Evolutionary conservation across 805 yeast species (phyloP).

Genomic region (Pichia occidentalis): DNA sequence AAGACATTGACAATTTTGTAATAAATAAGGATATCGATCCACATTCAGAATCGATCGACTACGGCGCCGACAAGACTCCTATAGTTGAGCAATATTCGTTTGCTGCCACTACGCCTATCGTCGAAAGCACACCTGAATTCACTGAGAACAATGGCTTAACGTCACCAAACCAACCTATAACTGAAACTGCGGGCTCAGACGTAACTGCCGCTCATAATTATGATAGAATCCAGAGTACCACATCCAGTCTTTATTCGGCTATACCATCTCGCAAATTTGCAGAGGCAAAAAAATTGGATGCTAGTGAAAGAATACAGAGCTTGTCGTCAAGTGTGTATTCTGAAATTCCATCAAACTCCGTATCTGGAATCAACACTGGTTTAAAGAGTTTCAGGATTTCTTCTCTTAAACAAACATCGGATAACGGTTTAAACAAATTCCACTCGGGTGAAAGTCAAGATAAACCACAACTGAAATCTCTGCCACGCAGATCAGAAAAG

Average conservation of each 20-base stretch:
- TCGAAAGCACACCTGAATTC: constrained; percentile 3
- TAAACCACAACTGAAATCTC: not conserved
- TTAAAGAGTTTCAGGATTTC: constrained; percentile 10
- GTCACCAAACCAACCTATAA: constrained; percentile 2
- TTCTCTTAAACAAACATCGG: constrained; percentile 3
- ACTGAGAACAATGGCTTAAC: constrained; percentile 1
- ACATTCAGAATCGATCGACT: not conserved
- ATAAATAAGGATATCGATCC: not conserved
- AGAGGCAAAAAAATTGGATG: no score
- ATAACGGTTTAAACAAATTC: constrained; percentile 4
- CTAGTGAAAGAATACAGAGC: no score
- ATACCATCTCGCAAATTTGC: no score
- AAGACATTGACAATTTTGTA: constrained; percentile 2
- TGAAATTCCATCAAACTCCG: constrained; percentile 3
- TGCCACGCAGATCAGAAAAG: no score
- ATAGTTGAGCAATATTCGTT: constrained; percentile 3
- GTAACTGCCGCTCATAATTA: constrained; percentile 1
- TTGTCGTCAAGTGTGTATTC: constrained; percentile 10
- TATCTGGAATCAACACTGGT: constrained; percentile 2
- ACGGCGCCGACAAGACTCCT: constrained; percentile 10
- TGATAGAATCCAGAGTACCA: constrained; percentile 12
- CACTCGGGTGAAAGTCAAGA: not conserved
- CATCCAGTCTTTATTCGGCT: constrained; percentile 18
- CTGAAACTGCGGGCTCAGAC: constrained; percentile 1
- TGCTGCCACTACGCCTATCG: constrained; percentile 20